Percentiles rank a stretch among this genome's conserved stretches.
Conservation (phyloP, 73 alveolate species). For the Paramecium sexaurelia region DNA sequence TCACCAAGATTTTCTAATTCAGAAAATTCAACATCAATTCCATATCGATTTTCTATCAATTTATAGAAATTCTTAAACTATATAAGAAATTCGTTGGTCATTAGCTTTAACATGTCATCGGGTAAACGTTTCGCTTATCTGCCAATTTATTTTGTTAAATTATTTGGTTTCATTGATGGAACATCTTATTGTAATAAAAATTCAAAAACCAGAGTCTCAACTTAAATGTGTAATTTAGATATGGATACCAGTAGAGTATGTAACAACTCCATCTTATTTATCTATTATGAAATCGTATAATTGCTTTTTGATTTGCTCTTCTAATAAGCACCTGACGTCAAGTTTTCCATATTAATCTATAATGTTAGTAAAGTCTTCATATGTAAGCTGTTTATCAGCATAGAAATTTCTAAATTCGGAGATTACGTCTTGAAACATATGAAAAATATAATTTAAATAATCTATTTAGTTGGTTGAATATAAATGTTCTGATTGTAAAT, state of each 20-base stretch:
- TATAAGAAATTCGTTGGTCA: background rate
- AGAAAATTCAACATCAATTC: background rate
- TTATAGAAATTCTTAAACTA: constrained; percentile 17
- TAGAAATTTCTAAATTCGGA: background rate
- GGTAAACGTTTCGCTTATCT: background rate
- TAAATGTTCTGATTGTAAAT: background rate
- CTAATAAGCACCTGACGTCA: constrained; percentile 29
- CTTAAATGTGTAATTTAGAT: background rate
- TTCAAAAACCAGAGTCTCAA: constrained; percentile 9
- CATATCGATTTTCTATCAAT: background rate
- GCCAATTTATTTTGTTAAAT: background rate
- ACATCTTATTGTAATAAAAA: background rate
- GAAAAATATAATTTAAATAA: background rate
- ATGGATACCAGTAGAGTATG: background rate
- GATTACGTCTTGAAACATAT: background rate
- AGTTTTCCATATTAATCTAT: background rate
- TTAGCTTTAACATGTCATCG: background rate
- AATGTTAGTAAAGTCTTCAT: background rate
- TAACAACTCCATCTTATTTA: background rate
- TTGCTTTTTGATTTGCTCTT: background rate
- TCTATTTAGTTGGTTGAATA: background rate
- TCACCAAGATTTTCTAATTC: background rate
- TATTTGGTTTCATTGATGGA: background rate
- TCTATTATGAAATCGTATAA: background rate
- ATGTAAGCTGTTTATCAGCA: background rate